A percentile compares a stretch with the other conserved stretches of the same genome.
Conservation (phyloP, 129 eudicot species). For the Apium graveolens region DNA sequence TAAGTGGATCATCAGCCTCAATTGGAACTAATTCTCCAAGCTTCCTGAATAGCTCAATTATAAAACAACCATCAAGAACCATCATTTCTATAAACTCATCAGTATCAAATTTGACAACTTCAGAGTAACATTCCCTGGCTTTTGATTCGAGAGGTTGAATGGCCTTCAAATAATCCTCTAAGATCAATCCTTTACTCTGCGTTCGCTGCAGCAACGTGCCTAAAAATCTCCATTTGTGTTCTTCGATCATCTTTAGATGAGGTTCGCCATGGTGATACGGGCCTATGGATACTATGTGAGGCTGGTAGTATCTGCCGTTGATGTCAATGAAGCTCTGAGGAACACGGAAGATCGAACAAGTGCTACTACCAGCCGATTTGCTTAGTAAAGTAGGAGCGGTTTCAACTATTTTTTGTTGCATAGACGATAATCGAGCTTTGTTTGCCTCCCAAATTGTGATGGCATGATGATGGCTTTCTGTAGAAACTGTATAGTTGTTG, state of each 20-base stretch:
- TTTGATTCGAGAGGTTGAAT: slow-evolving; percentile 41
- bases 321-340: slow-evolving; percentile 53
- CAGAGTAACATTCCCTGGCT: slow-evolving; percentile 62
- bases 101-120: slow-evolving; percentile 15
- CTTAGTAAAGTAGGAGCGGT: slow-evolving; percentile 44
- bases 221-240: slow-evolving; percentile 78
- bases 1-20: slow-evolving; percentile 55
- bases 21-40: slow-evolving; percentile 25
- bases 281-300: slow-evolving; percentile 68
- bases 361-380: slow-evolving; percentile 51
- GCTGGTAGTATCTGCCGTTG: slow-evolving; percentile 56
- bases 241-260: slow-evolving; percentile 60
- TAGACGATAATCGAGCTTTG: slow-evolving; percentile 31
- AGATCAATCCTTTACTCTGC: slow-evolving; percentile 18
- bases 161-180: slow-evolving; percentile 37
- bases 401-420: slow-evolving; percentile 48
- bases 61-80: slow-evolving; percentile 86
- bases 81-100: slow-evolving; percentile 68
- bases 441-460: slow-evolving; percentile 46
- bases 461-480: slow-evolving; percentile 15
- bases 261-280: slow-evolving; percentile 69
- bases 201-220: slow-evolving; percentile 39
- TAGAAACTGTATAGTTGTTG: background rate
- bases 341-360: slow-evolving; percentile 67
- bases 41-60: slow-evolving; percentile 60